Evolutionary conservation across 495 filamentous ascomycete genomes (phyloP).

Genomic region (Tuber microsphaerosporum): DNA sequence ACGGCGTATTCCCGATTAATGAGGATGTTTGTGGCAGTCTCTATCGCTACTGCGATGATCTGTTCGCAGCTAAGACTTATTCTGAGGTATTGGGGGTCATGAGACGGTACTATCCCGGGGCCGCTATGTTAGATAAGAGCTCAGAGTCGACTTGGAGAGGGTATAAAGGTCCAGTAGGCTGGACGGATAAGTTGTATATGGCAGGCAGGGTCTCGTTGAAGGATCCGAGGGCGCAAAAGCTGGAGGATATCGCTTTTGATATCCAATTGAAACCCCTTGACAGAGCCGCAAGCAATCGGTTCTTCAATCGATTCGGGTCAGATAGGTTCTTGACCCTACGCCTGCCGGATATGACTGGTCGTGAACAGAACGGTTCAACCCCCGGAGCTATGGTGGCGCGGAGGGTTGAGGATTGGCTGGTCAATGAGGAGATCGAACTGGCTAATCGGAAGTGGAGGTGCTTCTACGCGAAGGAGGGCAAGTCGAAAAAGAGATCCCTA

Average conservation of each 20-base stretch:
- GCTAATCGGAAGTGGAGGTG: constrained; percentile 34
- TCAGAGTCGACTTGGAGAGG: constrained; percentile 17
- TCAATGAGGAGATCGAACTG: constrained; percentile 20
- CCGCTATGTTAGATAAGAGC: constrained; percentile 7
- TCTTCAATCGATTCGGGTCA: constrained; percentile 36
- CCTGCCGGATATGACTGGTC: constrained; percentile 18
- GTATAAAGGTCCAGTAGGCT: constrained; percentile 11
- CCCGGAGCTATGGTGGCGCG: background rate
- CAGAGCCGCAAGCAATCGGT: constrained; percentile 18
- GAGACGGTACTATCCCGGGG: constrained; percentile 10
- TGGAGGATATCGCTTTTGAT: constrained; percentile 5
- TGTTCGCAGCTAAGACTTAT: constrained; percentile 25
- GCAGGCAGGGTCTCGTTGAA: constrained; percentile 10
- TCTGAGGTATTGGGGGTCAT: constrained; percentile 23
- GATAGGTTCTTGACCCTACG: constrained; percentile 37
- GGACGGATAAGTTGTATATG: constrained; percentile 24
- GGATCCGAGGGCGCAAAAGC: background rate
- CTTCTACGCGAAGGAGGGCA: constrained; percentile 29
- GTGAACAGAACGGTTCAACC: background rate
- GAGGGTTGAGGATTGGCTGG: constrained; percentile 23
- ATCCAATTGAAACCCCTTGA: constrained; percentile 28
- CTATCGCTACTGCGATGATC: constrained; percentile 16
- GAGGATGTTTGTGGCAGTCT: constrained; percentile 12
- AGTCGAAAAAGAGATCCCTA: constrained; percentile 4
- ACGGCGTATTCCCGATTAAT: constrained; percentile 2